These are phyloP conservation scores for Epichloe elymi DNA, from an alignment of 2,329 filamentous ascomycete species.

Conservation along the genomic window DNA sequence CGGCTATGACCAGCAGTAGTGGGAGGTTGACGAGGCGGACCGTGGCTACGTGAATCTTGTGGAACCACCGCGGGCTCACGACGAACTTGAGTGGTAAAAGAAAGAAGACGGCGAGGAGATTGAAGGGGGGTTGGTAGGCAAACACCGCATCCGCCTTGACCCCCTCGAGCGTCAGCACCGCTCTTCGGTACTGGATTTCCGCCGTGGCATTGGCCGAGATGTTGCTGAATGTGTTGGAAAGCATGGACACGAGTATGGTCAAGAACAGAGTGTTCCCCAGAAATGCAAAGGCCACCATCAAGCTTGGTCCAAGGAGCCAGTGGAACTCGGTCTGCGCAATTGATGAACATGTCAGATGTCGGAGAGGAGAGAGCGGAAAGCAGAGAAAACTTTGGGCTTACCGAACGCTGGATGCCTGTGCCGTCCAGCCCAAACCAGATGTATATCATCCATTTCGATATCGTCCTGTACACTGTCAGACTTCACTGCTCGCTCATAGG, in stretches of 20 bases:
- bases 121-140: constrained; percentile 72
- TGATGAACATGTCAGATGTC: background rate
- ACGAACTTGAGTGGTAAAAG: constrained; percentile 66
- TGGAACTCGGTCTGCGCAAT: constrained; percentile 51
- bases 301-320: constrained; percentile 59
- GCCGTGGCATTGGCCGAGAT: constrained; percentile 64
- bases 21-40: constrained; percentile 66
- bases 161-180: constrained; percentile 67
- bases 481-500: background rate
- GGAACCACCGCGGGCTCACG: constrained; percentile 74
- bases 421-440: constrained; percentile 85
- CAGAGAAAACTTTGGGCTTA: constrained; percentile 15
- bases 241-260: constrained; percentile 79
- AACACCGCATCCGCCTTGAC: constrained; percentile 78
- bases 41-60: constrained; percentile 73
- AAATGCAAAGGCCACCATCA: constrained; percentile 78
- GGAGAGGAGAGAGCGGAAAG: background rate
- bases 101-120: constrained; percentile 61
- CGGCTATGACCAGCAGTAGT: constrained; percentile 55
- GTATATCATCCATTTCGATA: constrained; percentile 85
- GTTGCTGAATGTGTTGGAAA: constrained; percentile 71
- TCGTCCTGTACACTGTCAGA: constrained; percentile 33
- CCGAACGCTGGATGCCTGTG: constrained; percentile 45
- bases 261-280: constrained; percentile 78
- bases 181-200: constrained; percentile 73